These are phyloP conservation scores for Aspergillus novofumigatus DNA, from an alignment of 2,329 filamentous ascomycete species.

Conservation along the genomic window DNA sequence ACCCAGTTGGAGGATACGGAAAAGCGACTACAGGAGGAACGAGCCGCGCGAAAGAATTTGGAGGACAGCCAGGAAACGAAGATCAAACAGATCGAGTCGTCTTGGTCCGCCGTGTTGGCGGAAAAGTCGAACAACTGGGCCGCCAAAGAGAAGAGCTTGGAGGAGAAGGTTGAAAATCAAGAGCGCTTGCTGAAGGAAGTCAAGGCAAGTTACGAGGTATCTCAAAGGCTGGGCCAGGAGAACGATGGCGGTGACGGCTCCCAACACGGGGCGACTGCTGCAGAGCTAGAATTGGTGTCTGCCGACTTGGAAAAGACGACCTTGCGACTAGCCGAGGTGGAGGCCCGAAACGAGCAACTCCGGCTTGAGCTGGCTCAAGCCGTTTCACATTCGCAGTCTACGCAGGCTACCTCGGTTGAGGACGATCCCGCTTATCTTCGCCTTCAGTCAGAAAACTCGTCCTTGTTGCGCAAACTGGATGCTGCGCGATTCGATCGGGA, in stretches of 20 bases:
- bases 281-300: conserved; percentile 89
- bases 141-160: conserved; percentile 82
- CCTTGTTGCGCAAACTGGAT: conserved; percentile 83
- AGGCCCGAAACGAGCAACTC: conserved; percentile 90
- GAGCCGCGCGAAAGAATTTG: conserved; percentile 65
- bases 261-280: conserved; percentile 68
- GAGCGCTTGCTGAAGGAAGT: conserved; percentile 88
- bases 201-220: conserved; percentile 96
- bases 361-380: conserved; percentile 85
- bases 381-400: conserved; percentile 63
- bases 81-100: conserved; percentile 83
- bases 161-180: conserved; percentile 92
- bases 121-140: conserved; percentile 98
- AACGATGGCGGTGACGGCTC: conserved; percentile 61
- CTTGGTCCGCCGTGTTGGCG: conserved; percentile 82
- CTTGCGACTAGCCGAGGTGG: conserved; percentile 79
- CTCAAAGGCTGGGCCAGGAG: conserved; percentile 75
- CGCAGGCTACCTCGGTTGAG: conserved; percentile 64
- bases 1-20: conserved; percentile 80
- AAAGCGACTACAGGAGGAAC: conserved; percentile 72
- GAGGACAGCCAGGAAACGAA: conserved; percentile 73
- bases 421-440: conserved; percentile 88
- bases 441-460: conserved; percentile 88
- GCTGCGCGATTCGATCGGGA: conserved; percentile 79
- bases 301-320: conserved; percentile 89